phyloP scores from a whole-genome alignment of 2,329 filamentous ascomycete genomes.

The Gremmenia infestans region DNA sequence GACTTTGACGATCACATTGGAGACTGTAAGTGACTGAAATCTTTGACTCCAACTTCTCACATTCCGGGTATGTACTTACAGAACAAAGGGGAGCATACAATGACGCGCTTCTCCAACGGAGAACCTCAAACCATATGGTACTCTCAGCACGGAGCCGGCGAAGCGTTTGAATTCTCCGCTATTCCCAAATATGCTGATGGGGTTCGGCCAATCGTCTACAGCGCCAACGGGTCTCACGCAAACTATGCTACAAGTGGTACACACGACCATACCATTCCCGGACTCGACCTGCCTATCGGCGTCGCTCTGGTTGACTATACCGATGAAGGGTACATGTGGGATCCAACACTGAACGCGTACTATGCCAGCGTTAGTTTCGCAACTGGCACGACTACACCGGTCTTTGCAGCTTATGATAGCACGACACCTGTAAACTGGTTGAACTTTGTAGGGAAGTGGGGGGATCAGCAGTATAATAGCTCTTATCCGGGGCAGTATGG shows the following conservation, averaged over 20 bases:
- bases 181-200: conserved; percentile 70
- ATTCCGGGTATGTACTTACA: neutral
- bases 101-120: conserved; percentile 81
- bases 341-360: conserved; percentile 51
- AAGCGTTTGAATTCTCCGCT: conserved; percentile 81
- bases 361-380: conserved; percentile 44
- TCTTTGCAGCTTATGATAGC: conserved; percentile 34
- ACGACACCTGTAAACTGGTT: conserved; percentile 71
- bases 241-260: conserved; percentile 62
- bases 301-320: conserved; percentile 55
- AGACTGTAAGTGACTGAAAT: conserved; percentile 37
- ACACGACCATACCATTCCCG: conserved; percentile 42
- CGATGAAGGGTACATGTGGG: conserved; percentile 64
- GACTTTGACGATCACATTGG: conserved; percentile 45
- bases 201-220: conserved; percentile 58
- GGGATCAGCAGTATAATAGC: conserved; percentile 37
- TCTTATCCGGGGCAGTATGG: conserved; percentile 36
- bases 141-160: conserved; percentile 80
- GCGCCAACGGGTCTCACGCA: conserved; percentile 62
- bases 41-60: neutral
- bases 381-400: conserved; percentile 19
- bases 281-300: conserved; percentile 29
- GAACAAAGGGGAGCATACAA: conserved; percentile 64
- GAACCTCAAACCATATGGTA: conserved; percentile 78
- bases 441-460: conserved; percentile 43